Base-by-base conservation (phyloP, 2,329 filamentous ascomycete genomes). In the Cladosporium sp. region DNA sequence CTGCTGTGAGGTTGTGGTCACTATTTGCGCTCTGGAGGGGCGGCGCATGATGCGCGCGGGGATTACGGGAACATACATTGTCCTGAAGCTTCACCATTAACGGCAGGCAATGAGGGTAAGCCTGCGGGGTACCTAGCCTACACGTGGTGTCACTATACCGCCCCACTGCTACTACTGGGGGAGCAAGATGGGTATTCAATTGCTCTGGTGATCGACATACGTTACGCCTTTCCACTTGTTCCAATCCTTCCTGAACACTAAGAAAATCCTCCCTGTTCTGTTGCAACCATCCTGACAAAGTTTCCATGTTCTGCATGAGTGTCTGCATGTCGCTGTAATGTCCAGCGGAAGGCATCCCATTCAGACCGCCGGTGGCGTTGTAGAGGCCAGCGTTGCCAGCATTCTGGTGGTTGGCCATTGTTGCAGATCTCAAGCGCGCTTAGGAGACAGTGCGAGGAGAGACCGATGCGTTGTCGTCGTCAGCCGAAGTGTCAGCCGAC, bases 291-390 rank as follows among this genome's bases (percentile, higher is more conserved):
- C 61, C 62, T 16, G 62, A 63, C 51, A 70, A 55, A 16, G 57
- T 56, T 52, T 70, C 67, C 60, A 70, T 66, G 42, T 68, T 61
- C 46, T 64, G 56, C 66, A 67, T 68, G 46, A 70, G 58, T 11
- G 62, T 64, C 54, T 68, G 66, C 67, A 70, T 69, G 48, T 70
- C 68, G 54, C 61, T 61, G 56, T 67, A 66, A 54, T 70, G 66
- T n/a, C 67, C 68, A 11, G 67, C 67, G 13, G 65, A 61, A 3
- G 67, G 66, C 61, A 68, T 65, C 37, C 60, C 60, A 40, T 60
- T 61, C 54, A 64, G 57, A 42, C 59, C 61, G n/a, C 43, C 50
- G 2, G 46, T 35, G 28, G 49, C 44, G 22, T 49, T 58, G 55
- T 64, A 63, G 53, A 63, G 56, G 34, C 56, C 59, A 6, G 58